A percentile compares a stretch with the other conserved stretches of the same genome.
Evolutionary conservation across 1,284 basidiomycete species (phyloP).

Genomic region (Xerocomus minutiporus): DNA sequence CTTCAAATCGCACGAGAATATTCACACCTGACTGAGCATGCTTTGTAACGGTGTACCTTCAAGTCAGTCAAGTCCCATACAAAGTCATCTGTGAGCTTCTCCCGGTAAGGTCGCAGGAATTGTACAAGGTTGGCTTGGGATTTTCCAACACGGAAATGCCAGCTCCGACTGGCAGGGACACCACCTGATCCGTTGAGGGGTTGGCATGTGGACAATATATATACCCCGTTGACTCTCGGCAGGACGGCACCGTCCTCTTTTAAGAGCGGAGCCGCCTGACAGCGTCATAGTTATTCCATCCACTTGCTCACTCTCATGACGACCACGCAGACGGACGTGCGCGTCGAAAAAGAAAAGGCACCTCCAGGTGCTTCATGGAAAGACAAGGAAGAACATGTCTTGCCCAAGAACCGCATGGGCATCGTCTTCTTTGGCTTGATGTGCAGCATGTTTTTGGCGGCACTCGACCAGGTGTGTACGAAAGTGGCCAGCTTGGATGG

Average conservation of each 20-base stretch:
- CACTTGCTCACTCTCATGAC: background rate
- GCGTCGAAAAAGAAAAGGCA: conserved; percentile 25
- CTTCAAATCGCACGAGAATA: background rate
- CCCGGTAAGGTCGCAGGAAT: background rate
- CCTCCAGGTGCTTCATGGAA: conserved; percentile 52
- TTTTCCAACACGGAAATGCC: background rate
- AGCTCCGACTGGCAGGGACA: no score
- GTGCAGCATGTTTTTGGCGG: conserved; percentile 53
- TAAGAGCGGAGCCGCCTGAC: background rate
- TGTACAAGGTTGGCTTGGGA: no score
- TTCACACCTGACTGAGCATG: background rate
- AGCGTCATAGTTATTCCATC: background rate
- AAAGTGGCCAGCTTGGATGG: background rate
- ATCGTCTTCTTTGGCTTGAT: conserved; percentile 56
- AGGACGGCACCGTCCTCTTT: background rate
- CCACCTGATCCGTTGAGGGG: background rate
- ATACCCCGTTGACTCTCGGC: background rate
- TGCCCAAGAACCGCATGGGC: conserved; percentile 52
- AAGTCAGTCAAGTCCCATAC: background rate
- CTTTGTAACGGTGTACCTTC: no score
- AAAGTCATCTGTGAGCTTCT: background rate
- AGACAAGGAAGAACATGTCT: conserved; percentile 46
- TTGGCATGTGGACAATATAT: background rate
- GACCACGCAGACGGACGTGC: background rate
- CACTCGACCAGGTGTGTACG: conserved; percentile 51